Conservation (phyloP, 1,284 basidiomycete species). For the Marasmius sp. region DNA sequence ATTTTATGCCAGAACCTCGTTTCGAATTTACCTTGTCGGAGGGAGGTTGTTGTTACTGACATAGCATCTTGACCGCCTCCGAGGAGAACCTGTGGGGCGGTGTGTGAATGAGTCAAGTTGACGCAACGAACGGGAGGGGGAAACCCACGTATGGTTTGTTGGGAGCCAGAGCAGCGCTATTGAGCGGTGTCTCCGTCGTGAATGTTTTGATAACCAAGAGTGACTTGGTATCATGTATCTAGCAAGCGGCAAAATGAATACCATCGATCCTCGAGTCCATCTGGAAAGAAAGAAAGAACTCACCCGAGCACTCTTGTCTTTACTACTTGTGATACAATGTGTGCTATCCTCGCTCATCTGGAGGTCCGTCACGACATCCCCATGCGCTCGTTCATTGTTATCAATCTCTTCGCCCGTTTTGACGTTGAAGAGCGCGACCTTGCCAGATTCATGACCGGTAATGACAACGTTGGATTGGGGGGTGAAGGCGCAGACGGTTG, state of each 20-base stretch:
- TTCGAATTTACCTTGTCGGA: constrained; percentile 96
- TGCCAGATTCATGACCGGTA: constrained; percentile 95
- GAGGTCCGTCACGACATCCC: constrained; percentile 87
- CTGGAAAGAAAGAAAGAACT: background rate
- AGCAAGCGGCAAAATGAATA: background rate
- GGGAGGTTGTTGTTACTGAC: constrained; percentile 93
- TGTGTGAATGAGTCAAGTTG: constrained; percentile 2
- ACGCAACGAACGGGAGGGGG: background rate
- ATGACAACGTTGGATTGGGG: constrained; percentile 80
- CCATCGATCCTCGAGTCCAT: background rate
- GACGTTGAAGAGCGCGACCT: constrained; percentile 87
- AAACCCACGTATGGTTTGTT: constrained; percentile 75
- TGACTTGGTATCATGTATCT: constrained; percentile 91
- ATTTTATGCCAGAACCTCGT: constrained; percentile 98
- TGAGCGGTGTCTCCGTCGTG: constrained; percentile 92
- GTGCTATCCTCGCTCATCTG: constrained; percentile 90
- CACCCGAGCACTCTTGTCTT: constrained; percentile 95
- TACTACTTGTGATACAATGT: constrained; percentile 95
- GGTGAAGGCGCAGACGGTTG: constrained; percentile 93
- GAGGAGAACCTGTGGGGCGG: constrained; percentile 64
- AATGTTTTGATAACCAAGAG: constrained; percentile 93
- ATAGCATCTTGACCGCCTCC: constrained; percentile 99
- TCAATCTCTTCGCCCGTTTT: constrained; percentile 85
- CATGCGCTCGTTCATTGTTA: constrained; percentile 83
- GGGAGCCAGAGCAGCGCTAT: constrained; percentile 89